Evolutionary conservation across 83 land plant species (phyloP).

Genomic region (Larix sibirica): DNA sequence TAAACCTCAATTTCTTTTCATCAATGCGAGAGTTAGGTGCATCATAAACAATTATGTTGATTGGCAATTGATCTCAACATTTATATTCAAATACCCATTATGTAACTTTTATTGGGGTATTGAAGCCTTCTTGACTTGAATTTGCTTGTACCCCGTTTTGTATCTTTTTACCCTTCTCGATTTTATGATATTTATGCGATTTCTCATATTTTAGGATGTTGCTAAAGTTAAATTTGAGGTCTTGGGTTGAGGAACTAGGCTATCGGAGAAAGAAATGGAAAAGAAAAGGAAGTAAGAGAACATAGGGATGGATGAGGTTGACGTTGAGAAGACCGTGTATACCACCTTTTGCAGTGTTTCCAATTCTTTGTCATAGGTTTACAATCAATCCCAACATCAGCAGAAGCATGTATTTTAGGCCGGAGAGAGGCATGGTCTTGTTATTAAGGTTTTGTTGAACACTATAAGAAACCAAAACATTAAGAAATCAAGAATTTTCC

Average conservation of each 20-base stretch:
- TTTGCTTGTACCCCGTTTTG: too few relatives aligned
- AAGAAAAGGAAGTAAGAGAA: conserved; percentile 23
- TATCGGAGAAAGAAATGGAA: conserved; percentile 2
- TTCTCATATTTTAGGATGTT: too few relatives aligned
- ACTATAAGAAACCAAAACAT: too few relatives aligned
- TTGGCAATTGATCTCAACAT: too few relatives aligned
- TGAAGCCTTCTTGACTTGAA: too few relatives aligned
- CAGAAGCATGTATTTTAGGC: conserved; percentile 73
- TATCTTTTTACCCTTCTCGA: too few relatives aligned
- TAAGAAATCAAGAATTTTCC: too few relatives aligned
- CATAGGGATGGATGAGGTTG: conserved; percentile 9
- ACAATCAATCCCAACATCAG: conserved; percentile 53
- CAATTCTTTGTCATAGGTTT: conserved; percentile 23
- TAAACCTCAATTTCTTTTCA: too few relatives aligned
- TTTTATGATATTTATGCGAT: too few relatives aligned
- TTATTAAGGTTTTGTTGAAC: neutral
- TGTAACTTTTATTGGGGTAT: conserved; percentile 17
- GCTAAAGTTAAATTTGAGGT: neutral
- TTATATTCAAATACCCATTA: too few relatives aligned
- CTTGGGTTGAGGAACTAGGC: neutral
- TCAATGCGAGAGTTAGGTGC: too few relatives aligned
- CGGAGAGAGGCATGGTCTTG: conserved; percentile 57
- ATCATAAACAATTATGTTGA: too few relatives aligned
- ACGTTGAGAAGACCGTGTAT: conserved; percentile 22
- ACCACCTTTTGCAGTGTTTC: conserved; percentile 17